Percentiles rank a stretch among this genome's conserved stretches.
Evolutionary conservation across 1,139 yeast species (phyloP).

Genomic region (Diutina sp.): DNA sequence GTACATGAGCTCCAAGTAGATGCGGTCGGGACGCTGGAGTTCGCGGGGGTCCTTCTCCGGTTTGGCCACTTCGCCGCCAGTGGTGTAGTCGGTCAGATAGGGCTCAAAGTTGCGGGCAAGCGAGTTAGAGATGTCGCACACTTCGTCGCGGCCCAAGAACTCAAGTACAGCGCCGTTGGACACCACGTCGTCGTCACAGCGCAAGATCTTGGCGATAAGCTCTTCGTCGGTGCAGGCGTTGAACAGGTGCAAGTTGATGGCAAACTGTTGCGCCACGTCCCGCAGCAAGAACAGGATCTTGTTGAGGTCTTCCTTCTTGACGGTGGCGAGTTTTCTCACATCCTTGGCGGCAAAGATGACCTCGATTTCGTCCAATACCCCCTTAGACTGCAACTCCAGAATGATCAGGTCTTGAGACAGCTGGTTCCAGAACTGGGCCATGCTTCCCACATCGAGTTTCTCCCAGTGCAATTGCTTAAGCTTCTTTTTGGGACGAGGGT

Average conservation of each 20-base stretch:
- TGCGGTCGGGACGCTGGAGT: slow-evolving; percentile 64
- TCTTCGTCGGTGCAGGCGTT: slow-evolving; percentile 41
- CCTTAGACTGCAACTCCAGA: slow-evolving; percentile 46
- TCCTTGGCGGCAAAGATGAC: slow-evolving; percentile 71
- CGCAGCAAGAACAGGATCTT: slow-evolving; percentile 52
- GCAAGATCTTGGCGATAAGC: slow-evolving; percentile 41
- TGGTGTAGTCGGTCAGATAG: slow-evolving; percentile 36
- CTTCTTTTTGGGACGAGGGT: slow-evolving; percentile 68
- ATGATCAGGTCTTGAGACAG: slow-evolving; percentile 28
- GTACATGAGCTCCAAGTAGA: slow-evolving; percentile 59
- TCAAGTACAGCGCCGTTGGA: slow-evolving; percentile 54
- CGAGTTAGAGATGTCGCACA: slow-evolving; percentile 50
- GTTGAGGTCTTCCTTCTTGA: slow-evolving; percentile 33
- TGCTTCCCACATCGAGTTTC: slow-evolving; percentile 44
- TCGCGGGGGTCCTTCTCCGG: slow-evolving; percentile 71
- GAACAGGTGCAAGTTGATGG: slow-evolving; percentile 59
- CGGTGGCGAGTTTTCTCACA: slow-evolving; percentile 41
- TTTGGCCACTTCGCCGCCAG: slow-evolving; percentile 17
- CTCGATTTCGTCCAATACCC: slow-evolving; percentile 68
- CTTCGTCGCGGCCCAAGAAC: slow-evolving; percentile 56
- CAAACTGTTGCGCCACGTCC: slow-evolving; percentile 68
- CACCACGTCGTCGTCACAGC: slow-evolving; percentile 48
- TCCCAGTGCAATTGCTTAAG: slow-evolving; percentile 81
- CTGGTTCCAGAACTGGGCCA: slow-evolving; percentile 49
- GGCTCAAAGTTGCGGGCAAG: slow-evolving; percentile 59